Evolutionary conservation across 2,329 filamentous ascomycete species (phyloP).

Genomic region (Graphilbum fragrans): DNA sequence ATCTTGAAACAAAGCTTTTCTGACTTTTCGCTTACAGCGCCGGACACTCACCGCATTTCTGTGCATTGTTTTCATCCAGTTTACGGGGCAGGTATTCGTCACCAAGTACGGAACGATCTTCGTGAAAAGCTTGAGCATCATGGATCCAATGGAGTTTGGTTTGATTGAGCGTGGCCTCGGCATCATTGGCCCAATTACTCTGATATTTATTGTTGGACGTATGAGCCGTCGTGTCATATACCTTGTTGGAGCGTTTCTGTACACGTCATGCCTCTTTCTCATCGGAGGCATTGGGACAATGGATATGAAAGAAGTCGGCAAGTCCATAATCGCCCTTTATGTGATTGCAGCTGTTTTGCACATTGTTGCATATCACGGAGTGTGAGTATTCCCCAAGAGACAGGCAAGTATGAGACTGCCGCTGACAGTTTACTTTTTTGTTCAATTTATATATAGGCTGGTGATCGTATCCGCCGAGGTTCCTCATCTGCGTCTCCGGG

Average conservation of each 20-base stretch:
- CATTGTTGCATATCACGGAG: conserved; percentile 6
- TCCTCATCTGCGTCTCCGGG: conserved; percentile 7
- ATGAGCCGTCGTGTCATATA: conserved; percentile 6
- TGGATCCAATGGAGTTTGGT: conserved; percentile 8
- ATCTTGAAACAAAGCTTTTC: neutral
- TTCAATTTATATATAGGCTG: too few species aligned
- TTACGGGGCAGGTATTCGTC: conserved; percentile 8
- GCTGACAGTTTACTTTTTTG: too few species aligned
- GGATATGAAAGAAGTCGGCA: conserved; percentile 1
- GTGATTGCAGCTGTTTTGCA: conserved; percentile 6
- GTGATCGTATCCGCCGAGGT: conserved; percentile 7
- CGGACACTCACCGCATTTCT: conserved; percentile 3
- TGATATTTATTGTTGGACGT: conserved; percentile 6
- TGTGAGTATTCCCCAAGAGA: too few species aligned
- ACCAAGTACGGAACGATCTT: conserved; percentile 10
- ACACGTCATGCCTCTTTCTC: conserved; percentile 2
- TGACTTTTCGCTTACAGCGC: conserved; percentile 1
- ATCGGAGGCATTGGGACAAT: conserved; percentile 8
- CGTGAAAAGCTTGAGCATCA: conserved; percentile 7
- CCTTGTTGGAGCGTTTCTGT: conserved; percentile 2
- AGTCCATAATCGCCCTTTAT: conserved; percentile 5
- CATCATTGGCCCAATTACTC: conserved; percentile 3
- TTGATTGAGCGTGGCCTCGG: conserved; percentile 6
- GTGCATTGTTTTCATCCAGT: conserved; percentile 5
- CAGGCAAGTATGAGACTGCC: too few species aligned